Conservation (phyloP, 352 stramenopile genomes). For the Globisporangium rhizosaccharum region DNA sequence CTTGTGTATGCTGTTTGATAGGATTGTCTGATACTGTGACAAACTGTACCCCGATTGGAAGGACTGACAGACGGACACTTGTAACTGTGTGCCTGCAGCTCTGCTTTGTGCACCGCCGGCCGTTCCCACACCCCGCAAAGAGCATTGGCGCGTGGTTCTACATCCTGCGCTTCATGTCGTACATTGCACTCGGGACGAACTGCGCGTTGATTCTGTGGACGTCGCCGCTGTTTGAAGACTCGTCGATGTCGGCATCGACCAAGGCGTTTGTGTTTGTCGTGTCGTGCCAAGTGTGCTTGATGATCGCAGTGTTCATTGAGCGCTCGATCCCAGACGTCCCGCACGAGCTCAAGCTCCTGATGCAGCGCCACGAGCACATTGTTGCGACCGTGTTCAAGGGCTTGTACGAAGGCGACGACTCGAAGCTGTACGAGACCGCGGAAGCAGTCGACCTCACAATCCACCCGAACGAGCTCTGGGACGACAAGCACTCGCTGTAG, state of each 20-base stretch:
- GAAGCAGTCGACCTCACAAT: constrained; percentile 71
- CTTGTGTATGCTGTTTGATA: constrained; percentile 4
- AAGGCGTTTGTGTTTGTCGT: constrained; percentile 70
- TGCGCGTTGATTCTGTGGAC: constrained; percentile 76
- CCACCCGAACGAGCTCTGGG: constrained; percentile 67
- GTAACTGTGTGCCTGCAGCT: constrained; percentile 16
- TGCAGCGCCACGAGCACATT: constrained; percentile 65
- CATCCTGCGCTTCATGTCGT: constrained; percentile 78
- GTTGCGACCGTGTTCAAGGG: constrained; percentile 76
- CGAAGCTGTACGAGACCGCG: constrained; percentile 64
- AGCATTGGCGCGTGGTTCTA: constrained; percentile 92
- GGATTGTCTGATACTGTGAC: neutral
- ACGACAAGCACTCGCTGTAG: constrained; percentile 26
- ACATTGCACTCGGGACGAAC: constrained; percentile 75
- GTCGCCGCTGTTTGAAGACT: constrained; percentile 58
- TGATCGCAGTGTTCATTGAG: constrained; percentile 60
- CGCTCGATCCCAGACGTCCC: constrained; percentile 52
- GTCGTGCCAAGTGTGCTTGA: constrained; percentile 62
- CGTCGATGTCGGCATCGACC: constrained; percentile 23
- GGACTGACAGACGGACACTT: neutral
- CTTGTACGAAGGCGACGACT: constrained; percentile 56
- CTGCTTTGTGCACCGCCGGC: constrained; percentile 68
- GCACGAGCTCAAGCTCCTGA: constrained; percentile 45
- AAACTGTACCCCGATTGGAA: neutral
- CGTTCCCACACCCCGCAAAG: constrained; percentile 73